Percentiles rank a stretch among this genome's conserved stretches.
Conservation (phyloP, 2,329 filamentous ascomycete genomes). For the Colletotrichum sp. region DNA sequence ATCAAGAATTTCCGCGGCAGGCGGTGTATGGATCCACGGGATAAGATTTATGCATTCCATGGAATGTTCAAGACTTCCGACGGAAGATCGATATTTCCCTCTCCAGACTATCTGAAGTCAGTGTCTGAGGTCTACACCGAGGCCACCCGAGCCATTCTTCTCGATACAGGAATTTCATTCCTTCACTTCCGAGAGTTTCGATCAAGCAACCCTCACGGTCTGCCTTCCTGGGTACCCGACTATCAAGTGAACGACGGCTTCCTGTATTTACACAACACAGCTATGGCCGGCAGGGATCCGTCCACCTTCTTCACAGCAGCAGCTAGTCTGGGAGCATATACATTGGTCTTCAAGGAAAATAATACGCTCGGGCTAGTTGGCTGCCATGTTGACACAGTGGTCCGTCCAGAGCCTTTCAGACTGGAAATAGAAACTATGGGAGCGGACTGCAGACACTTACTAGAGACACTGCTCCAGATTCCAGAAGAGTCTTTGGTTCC, state of each 20-base stretch:
- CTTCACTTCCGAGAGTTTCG: background rate
- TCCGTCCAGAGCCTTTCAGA: background rate
- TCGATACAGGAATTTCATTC: background rate
- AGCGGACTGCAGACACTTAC: background rate
- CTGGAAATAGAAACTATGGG: background rate
- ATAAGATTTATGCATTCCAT: background rate
- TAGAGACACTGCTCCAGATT: background rate
- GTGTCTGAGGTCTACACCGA: background rate
- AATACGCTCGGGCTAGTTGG: fast-evolving
- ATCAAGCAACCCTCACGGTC: background rate
- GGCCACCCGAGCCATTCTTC: fast-evolving
- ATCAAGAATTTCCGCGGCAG: fast-evolving
- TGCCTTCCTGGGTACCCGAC: background rate
- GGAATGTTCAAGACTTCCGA: background rate
- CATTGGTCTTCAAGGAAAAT: background rate
- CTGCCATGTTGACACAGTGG: background rate
- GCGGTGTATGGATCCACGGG: fast-evolving
- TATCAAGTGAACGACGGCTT: fast-evolving
- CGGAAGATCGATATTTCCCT: background rate
- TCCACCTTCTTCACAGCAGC: fast-evolving
- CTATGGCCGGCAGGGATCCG: fast-evolving
- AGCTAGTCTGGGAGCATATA: fast-evolving
- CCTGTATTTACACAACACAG: fast-evolving
- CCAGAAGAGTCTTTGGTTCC: background rate
- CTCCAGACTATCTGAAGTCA: background rate